phyloP scores from a whole-genome alignment of 1,284 basidiomycete genomes.

The Leccinum angustisporum region DNA sequence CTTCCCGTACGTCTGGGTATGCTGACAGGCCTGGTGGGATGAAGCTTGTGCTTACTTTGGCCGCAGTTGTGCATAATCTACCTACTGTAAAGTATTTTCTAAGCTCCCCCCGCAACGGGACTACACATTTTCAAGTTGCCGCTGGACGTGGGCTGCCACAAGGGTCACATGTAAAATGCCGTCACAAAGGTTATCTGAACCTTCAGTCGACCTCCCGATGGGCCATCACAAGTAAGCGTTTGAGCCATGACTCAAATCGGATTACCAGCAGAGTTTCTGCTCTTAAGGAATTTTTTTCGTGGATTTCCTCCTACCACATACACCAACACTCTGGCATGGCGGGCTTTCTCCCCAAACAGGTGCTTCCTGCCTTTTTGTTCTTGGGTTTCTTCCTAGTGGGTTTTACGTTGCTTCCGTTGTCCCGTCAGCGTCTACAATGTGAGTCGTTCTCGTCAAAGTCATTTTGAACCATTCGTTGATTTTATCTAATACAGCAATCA shows the following conservation, averaged over 20 bases:
- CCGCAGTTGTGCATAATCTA: neutral
- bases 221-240: neutral
- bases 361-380: conserved; percentile 38
- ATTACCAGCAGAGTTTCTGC: neutral
- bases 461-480: neutral
- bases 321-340: neutral
- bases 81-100: neutral
- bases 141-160: neutral
- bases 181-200: neutral
- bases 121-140: neutral
- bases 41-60: neutral
- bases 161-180: neutral
- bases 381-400: conserved; percentile 48
- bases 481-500: conserved; percentile 37
- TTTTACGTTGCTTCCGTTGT: conserved; percentile 48
- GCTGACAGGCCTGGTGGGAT: neutral
- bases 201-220: neutral
- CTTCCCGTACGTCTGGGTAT: neutral
- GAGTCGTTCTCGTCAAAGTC: neutral
- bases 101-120: neutral
- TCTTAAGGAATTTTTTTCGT: neutral
- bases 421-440: conserved; percentile 49
- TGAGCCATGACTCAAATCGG: neutral
- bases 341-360: conserved; percentile 5
- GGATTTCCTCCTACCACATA: neutral